A percentile compares a stretch with the other conserved stretches of the same genome.
Evolutionary conservation across 2,329 filamentous ascomycete genomes (phyloP).

Genomic region (Fusarium equiseti): DNA sequence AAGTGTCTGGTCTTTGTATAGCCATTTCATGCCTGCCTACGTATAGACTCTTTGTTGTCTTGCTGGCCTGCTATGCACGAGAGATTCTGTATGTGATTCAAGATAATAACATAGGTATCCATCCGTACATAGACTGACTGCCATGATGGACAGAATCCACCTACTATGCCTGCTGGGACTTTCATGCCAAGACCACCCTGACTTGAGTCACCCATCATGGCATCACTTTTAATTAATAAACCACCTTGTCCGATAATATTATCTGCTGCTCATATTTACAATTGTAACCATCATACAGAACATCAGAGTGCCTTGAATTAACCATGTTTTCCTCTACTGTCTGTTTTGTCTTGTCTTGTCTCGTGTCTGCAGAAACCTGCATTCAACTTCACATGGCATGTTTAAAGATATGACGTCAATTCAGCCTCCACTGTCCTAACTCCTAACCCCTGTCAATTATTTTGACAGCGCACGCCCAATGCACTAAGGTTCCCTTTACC

Average conservation of each 20-base stretch:
- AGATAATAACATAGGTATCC: not conserved
- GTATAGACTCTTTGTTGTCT: not conserved
- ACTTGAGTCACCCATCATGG: slow-evolving; percentile 18
- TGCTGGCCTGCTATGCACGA: not conserved
- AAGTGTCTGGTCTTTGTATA: not conserved
- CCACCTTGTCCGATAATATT: not conserved
- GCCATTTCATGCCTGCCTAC: not conserved
- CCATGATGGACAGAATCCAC: not conserved
- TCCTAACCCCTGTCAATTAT: slow-evolving; percentile 23
- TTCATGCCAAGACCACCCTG: slow-evolving; percentile 23
- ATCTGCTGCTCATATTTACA: slow-evolving; percentile 2
- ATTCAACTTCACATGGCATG: slow-evolving; percentile 21
- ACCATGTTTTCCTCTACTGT: not conserved
- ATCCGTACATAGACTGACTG: not conserved
- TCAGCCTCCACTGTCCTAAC: slow-evolving; percentile 23
- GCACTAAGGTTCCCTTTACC: not conserved
- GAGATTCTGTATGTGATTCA: not conserved
- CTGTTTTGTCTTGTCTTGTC: slow-evolving; percentile 6
- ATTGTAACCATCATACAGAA: slow-evolving; percentile 6
- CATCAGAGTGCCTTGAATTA: not conserved
- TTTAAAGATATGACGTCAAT: slow-evolving; percentile 33
- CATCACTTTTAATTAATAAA: slow-evolving; percentile 4
- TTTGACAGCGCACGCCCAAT: slow-evolving; percentile 34
- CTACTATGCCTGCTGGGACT: not conserved
- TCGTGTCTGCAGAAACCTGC: slow-evolving; percentile 19